A percentile compares a stretch with the other conserved stretches of the same genome.
phyloP scores from a whole-genome alignment of 2,329 filamentous ascomycete species.

The Trichoderma guizhouense region DNA sequence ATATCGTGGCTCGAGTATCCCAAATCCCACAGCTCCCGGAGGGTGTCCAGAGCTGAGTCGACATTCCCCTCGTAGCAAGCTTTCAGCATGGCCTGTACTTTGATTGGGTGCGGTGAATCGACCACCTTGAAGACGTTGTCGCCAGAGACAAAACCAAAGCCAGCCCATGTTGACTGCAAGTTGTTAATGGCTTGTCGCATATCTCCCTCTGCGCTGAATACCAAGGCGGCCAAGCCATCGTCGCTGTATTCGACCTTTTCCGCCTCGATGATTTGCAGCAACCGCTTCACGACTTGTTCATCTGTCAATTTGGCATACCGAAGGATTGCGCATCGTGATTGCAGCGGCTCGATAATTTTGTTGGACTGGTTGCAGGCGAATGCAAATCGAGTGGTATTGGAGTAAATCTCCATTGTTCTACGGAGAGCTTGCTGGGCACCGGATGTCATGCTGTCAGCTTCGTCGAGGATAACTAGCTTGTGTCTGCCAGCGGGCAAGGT shows the following conservation, averaged over 20 bases:
- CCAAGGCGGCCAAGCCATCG: constrained; percentile 89
- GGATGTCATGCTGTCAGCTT: constrained; percentile 97
- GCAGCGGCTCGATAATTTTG: constrained; percentile 98
- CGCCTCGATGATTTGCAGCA: constrained; percentile 89
- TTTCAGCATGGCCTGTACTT: constrained; percentile 98
- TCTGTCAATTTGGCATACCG: constrained; percentile 92
- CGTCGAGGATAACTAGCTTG: constrained; percentile 95
- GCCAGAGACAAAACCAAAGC: constrained; percentile 94
- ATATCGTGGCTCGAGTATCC: constrained; percentile 99
- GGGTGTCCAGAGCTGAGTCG: constrained; percentile 76
- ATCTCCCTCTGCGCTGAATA: constrained; percentile 95
- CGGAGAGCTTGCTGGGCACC: constrained; percentile 93
- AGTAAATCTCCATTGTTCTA: constrained; percentile 98
- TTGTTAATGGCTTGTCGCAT: constrained; percentile 99
- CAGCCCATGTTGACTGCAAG: constrained; percentile 85
- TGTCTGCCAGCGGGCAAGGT: constrained; percentile 86
- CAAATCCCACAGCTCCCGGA: constrained; percentile 89
- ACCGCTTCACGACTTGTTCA: constrained; percentile 82
- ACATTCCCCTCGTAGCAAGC: constrained; percentile 91
- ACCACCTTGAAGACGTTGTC: constrained; percentile 99
- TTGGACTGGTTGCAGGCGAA: constrained; percentile 99
- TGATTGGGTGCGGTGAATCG: constrained; percentile 94
- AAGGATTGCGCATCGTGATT: constrained; percentile 93
- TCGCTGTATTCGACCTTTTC: constrained; percentile 89
- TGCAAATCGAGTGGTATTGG: constrained; percentile 90